Conservation (phyloP, 129 eudicot species). For the Artemisia argyi region DNA sequence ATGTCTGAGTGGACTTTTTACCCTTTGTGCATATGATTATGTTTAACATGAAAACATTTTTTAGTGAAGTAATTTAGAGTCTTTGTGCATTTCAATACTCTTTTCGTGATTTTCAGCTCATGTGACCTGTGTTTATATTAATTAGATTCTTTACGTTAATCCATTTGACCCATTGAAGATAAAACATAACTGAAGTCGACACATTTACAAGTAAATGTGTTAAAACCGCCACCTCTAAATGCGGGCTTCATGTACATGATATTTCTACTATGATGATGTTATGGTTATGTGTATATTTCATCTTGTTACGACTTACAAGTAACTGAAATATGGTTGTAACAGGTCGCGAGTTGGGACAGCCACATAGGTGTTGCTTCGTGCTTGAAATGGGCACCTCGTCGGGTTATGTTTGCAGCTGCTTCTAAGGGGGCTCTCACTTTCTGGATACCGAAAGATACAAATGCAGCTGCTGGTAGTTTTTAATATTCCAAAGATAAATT, state of each 20-base stretch:
- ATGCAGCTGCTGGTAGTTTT: constrained; percentile 15
- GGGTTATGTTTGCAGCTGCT: constrained; percentile 94
- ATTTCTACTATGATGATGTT: not conserved
- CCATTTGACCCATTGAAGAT: not conserved
- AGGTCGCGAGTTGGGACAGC: constrained; percentile 84
- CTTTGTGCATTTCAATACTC: no score
- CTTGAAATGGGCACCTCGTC: constrained; percentile 95
- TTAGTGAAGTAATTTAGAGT: no score
- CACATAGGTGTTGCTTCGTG: constrained; percentile 74
- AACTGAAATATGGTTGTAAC: constrained; percentile 18
- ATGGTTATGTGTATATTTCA: not conserved
- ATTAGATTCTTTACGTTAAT: no score
- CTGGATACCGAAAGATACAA: constrained; percentile 73
- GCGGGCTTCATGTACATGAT: not conserved
- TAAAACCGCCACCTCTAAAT: not conserved
- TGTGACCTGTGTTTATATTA: no score
- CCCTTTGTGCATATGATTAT: no score
- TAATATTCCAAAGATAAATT: constrained; percentile 14
- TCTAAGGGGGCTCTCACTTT: constrained; percentile 86
- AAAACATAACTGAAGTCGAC: not conserved
- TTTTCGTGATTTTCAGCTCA: no score
- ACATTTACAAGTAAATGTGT: not conserved
- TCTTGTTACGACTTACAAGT: not conserved
- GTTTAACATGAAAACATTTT: no score
- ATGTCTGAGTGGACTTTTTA: no score